Conservation (phyloP, 805 yeast species). For the Ogataea kodamae region DNA sequence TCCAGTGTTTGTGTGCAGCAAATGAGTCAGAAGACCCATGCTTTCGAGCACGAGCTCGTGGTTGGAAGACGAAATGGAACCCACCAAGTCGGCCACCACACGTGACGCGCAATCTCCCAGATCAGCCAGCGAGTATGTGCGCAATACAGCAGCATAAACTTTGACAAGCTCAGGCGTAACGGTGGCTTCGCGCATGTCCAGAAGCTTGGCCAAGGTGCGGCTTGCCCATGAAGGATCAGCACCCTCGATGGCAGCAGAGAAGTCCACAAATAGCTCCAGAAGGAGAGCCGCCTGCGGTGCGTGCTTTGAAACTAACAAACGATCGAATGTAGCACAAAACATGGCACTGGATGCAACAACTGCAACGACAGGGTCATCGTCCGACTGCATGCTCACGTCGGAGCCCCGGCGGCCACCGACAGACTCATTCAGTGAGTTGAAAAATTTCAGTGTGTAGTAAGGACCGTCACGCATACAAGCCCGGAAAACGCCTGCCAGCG, state of each 20-base stretch:
- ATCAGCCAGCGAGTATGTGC: constrained; percentile 29
- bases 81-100: constrained; percentile 21
- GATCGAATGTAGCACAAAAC: constrained; percentile 21
- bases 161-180: constrained; percentile 33
- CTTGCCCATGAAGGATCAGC: constrained; percentile 22
- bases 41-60: constrained; percentile 34
- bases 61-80: constrained; percentile 23
- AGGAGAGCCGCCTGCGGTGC: constrained; percentile 19
- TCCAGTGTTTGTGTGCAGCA: constrained; percentile 14
- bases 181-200: constrained; percentile 21
- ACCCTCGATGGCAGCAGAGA: constrained; percentile 28
- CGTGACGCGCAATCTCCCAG: constrained; percentile 30
- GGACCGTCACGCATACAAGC: constrained; percentile 30
- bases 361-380: constrained; percentile 29
- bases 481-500: constrained; percentile 41
- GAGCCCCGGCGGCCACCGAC: constrained; percentile 31
- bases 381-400: constrained; percentile 38
- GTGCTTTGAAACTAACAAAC: constrained; percentile 16
- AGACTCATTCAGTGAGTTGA: constrained; percentile 22
- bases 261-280: constrained; percentile 25
- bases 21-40: constrained; percentile 20
- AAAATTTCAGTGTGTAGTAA: constrained; percentile 29
- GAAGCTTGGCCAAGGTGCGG: constrained; percentile 15
- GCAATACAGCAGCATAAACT: constrained; percentile 36
- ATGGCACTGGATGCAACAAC: constrained; percentile 11